Evolutionary conservation across 2,329 filamentous ascomycete genomes (phyloP).

Genomic region (Elsinoe arachidis): DNA sequence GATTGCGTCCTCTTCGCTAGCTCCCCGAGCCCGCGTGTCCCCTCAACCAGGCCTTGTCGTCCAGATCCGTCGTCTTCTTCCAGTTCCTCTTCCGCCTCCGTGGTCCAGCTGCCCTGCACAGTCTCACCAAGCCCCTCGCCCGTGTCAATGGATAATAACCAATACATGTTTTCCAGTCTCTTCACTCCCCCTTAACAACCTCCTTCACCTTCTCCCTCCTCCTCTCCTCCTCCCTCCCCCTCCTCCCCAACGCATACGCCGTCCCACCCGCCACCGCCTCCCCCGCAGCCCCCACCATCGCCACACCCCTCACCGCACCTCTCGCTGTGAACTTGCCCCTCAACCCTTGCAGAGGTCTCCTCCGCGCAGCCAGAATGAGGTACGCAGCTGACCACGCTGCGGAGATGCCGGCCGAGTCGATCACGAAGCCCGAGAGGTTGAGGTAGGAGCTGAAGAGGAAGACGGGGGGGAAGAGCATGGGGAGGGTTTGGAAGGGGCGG

Average conservation of each 20-base stretch:
- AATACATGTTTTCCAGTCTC: background rate
- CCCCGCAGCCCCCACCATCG: constrained; percentile 41
- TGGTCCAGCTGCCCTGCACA: too few relatives aligned
- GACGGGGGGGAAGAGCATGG: constrained; percentile 59
- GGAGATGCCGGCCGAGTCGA: constrained; percentile 54
- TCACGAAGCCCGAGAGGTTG: constrained; percentile 54
- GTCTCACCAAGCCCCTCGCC: too few relatives aligned
- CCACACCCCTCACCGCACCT: constrained; percentile 44
- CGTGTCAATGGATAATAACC: too few relatives aligned
- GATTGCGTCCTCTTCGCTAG: too few relatives aligned
- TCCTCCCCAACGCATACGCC: constrained; percentile 44
- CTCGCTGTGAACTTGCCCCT: constrained; percentile 41
- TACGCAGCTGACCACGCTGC: constrained; percentile 59
- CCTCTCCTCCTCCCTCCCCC: constrained; percentile 24
- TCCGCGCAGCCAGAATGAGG: constrained; percentile 51
- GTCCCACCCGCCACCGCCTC: constrained; percentile 45
- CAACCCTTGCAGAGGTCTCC: constrained; percentile 38
- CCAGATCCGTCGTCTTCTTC: too few relatives aligned
- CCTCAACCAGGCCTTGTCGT: too few relatives aligned
- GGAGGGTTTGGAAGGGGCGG: constrained; percentile 56
- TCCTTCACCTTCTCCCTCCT: background rate
- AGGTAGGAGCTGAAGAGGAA: constrained; percentile 59
- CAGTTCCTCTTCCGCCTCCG: too few relatives aligned
- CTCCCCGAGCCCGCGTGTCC: too few relatives aligned
- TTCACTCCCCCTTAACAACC: background rate